These are phyloP conservation scores for Ceratobasidium sp. DNA, from an alignment of 1,284 basidiomycete species.

Conservation along the genomic window DNA sequence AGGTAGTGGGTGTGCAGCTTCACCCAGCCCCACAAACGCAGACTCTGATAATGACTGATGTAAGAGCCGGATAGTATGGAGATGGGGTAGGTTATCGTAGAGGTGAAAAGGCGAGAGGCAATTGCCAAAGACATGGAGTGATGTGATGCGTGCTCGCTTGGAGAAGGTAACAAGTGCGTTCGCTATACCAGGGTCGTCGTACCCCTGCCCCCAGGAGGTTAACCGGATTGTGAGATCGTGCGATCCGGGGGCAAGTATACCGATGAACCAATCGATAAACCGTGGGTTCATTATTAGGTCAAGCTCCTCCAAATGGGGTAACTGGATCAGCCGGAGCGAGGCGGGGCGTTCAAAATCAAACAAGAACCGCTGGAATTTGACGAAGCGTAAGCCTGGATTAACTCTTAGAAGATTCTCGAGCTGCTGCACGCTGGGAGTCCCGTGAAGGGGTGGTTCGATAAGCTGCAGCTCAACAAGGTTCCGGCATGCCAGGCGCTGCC, in stretches of 20 bases:
- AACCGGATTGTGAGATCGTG: not conserved
- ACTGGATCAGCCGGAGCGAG: not conserved
- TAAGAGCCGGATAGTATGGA: not conserved
- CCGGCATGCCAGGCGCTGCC: constrained; percentile 19
- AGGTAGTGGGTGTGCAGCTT: not conserved
- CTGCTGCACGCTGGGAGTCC: not conserved
- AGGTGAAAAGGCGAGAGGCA: not conserved
- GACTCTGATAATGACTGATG: not conserved
- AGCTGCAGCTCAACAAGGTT: constrained; percentile 36
- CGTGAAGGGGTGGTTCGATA: constrained; percentile 17
- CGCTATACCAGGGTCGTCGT: not conserved
- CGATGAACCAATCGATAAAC: constrained; percentile 18
- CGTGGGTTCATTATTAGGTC: not conserved
- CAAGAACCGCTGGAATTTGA: constrained; percentile 14
- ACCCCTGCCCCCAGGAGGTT: not conserved
- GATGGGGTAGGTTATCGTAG: not conserved
- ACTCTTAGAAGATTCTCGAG: not conserved
- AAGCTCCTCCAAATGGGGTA: constrained; percentile 1
- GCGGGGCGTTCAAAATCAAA: not conserved
- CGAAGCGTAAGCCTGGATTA: not conserved
- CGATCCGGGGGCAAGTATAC: not conserved
- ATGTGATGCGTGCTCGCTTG: constrained; percentile 7
- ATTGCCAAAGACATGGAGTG: not conserved
- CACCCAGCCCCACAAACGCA: constrained; percentile 17
- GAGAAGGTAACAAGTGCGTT: not conserved